phyloP scores from a whole-genome alignment of 2,329 filamentous ascomycete species.

The Aspergillus sp. region DNA sequence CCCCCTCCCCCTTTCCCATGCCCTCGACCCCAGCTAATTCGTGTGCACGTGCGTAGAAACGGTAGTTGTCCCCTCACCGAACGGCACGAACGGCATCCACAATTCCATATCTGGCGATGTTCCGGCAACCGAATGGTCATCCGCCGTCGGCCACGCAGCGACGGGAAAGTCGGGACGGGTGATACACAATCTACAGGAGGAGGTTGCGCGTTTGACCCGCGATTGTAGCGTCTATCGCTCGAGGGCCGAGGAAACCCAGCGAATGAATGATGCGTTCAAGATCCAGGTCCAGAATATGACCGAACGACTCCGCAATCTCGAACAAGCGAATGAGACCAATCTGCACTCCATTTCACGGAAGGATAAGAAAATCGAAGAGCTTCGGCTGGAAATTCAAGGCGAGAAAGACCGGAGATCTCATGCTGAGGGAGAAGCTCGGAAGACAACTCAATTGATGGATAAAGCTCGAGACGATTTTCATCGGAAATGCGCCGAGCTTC shows the following conservation, averaged over 20 bases:
- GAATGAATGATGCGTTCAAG: constrained; percentile 48
- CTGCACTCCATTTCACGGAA: constrained; percentile 49
- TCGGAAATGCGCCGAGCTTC: constrained; percentile 40
- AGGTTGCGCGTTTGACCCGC: constrained; percentile 51
- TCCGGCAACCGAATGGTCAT: constrained; percentile 47
- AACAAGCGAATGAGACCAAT: constrained; percentile 51
- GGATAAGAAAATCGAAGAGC: constrained; percentile 51
- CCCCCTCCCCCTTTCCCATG: not conserved
- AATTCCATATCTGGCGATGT: constrained; percentile 34
- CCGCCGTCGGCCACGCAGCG: constrained; percentile 52
- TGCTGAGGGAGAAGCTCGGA: constrained; percentile 43
- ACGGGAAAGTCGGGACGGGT: constrained; percentile 54
- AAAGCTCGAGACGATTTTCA: constrained; percentile 44
- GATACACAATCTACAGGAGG: constrained; percentile 53
- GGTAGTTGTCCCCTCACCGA: constrained; percentile 21
- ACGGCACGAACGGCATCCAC: constrained; percentile 30
- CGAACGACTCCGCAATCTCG: constrained; percentile 48
- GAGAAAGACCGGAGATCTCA: constrained; percentile 45
- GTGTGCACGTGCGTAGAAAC: constrained; percentile 17
- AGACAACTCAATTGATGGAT: constrained; percentile 40
- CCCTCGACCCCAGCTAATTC: not conserved
- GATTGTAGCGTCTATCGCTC: constrained; percentile 49
- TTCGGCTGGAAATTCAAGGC: constrained; percentile 43
- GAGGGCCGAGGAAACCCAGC: constrained; percentile 50
- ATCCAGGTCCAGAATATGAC: constrained; percentile 48